phyloP scores from a whole-genome alignment of 352 stramenopile species.

The Phytophthora fragariaefolia region DNA sequence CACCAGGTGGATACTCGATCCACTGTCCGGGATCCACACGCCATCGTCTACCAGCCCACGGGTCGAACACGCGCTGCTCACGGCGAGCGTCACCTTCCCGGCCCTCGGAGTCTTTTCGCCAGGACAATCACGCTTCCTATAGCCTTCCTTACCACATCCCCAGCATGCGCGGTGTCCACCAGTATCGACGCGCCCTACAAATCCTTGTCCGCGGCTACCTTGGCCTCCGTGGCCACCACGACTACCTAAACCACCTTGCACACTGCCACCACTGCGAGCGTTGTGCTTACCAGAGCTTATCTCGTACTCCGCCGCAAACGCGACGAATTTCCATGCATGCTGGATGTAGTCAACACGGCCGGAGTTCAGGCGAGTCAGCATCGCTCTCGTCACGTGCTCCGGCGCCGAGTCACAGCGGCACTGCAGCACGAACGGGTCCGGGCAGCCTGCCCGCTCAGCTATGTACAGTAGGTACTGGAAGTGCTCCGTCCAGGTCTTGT shows the following conservation, averaged over 20 bases:
- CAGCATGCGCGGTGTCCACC: not conserved
- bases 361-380: conserved; percentile 1
- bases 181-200: not conserved
- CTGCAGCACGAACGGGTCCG: conserved; percentile 5
- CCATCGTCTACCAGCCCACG: not conserved
- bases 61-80: not conserved
- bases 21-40: not conserved
- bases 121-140: not conserved
- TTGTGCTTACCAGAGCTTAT: not conserved
- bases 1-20: not conserved
- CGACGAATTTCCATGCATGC: conserved; percentile 9
- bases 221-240: not conserved
- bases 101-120: not conserved
- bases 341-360: conserved; percentile 1
- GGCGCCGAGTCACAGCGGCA: conserved; percentile 2
- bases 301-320: conserved; percentile 2
- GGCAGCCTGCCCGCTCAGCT: not conserved
- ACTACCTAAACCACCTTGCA: not conserved
- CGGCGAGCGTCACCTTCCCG: not conserved
- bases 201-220: not conserved
- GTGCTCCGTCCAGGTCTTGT: conserved; percentile 6
- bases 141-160: not conserved
- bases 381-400: not conserved
- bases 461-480: conserved; percentile 15
- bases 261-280: not conserved